Base-by-base conservation (phyloP, 2,329 filamentous ascomycete species). In the Microthyrium microscopicum region DNA sequence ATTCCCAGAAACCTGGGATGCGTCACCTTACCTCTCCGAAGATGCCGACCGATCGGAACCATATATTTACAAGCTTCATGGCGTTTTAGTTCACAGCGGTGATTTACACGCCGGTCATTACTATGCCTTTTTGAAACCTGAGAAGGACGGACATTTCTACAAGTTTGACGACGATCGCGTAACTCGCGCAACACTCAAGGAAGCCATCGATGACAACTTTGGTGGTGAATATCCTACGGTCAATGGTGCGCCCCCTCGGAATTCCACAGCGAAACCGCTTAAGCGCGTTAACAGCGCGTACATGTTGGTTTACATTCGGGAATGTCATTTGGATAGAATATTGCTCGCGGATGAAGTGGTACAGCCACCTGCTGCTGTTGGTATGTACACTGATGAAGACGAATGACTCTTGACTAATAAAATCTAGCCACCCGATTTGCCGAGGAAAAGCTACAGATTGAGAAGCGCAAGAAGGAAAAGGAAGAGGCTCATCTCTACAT, bases 41-140 rank as follows among this genome's bases (percentile, higher is more conserved):
- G 76, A 82, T 39, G 82, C 83, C 18, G 85, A 94, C 52, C 79
- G 65, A 51, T 89, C 83, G 1, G 84, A 95, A 50, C 64, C 85
- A 2, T 95, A 85, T 73, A 68, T 73, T 27, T 98, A 98, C 56
- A 80, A 92, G 52, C 63, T 98, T 15, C 87, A 98, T 47, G 84
- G 89, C 39, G 89, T 98, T 16, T 65, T 98, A 28, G 89, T 98
- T 5, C 89, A 98, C 56, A 94, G 83, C 44, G 89, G 89, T 40
- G 89, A 95, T 49, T 68, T 95, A 36, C 94, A 98, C 53, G 87
- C 91, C 8, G 89, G 89, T 3, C 89, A 98, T 56, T 98, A 98
- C 57, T 98, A 98, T 50, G 89, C 89, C 1, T 98, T 92, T 56
- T 60, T 98, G 46, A 94, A 93, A 52, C 54, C 91, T 1, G 72